These are phyloP conservation scores for Apiospora pterosperma DNA, from an alignment of 2,329 filamentous ascomycete species.

Conservation along the genomic window DNA sequence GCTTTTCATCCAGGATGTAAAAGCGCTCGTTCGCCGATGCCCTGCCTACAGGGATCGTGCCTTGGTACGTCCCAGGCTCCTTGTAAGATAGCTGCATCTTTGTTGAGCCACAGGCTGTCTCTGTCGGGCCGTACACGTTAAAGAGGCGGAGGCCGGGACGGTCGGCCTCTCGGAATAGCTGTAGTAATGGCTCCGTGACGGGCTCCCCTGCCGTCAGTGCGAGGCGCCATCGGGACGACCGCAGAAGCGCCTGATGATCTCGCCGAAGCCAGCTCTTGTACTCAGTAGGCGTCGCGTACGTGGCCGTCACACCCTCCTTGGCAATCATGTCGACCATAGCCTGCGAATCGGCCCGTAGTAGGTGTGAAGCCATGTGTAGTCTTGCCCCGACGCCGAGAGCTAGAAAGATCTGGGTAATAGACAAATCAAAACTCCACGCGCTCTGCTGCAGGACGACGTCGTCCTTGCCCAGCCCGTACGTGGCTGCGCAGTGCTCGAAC, in stretches of 20 bases:
- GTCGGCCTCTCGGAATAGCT: conserved; percentile 7
- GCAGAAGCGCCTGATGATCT: conserved; percentile 6
- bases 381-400: conserved; percentile 33
- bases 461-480: conserved; percentile 12
- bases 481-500: conserved; percentile 17
- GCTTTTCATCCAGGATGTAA: neutral
- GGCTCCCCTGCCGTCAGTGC: conserved; percentile 18
- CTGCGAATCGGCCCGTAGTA: conserved; percentile 28
- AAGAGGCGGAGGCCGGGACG: neutral
- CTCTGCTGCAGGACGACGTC: conserved; percentile 35
- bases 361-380: conserved; percentile 29
- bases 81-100: conserved; percentile 2
- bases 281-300: conserved; percentile 38
- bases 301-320: conserved; percentile 32
- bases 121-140: conserved; percentile 30
- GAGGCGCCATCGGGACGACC: conserved; percentile 10
- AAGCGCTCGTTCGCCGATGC: neutral
- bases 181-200: conserved; percentile 4
- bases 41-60: neutral
- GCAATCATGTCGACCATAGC: conserved; percentile 32
- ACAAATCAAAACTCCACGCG: conserved; percentile 38
- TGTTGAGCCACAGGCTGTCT: conserved; percentile 13
- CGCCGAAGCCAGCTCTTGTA: conserved; percentile 28
- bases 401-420: conserved; percentile 32
- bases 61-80: neutral